A percentile compares a stretch with the other conserved stretches of the same genome.
Evolutionary conservation across 2,329 filamentous ascomycete genomes (phyloP).

Genomic region (Diaporthe capsici): DNA sequence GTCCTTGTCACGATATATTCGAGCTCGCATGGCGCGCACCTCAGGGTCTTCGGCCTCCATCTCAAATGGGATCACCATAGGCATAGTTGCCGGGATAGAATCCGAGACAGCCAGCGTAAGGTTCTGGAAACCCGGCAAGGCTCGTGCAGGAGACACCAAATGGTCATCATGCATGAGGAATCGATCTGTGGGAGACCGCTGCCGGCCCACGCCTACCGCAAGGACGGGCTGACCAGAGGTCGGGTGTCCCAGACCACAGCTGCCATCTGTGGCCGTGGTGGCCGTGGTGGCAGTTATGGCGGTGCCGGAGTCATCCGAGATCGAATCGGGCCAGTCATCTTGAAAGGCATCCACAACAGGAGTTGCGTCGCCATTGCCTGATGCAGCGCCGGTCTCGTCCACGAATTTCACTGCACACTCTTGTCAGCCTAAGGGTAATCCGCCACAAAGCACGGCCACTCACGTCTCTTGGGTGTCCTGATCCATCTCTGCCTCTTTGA

Average conservation of each 20-base stretch:
- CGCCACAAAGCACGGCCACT: conserved; percentile 36
- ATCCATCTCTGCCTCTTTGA: conserved; percentile 52
- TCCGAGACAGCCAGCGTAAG: conserved; percentile 32
- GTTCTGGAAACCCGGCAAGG: conserved; percentile 34
- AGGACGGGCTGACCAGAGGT: conserved; percentile 31
- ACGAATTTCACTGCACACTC: conserved; percentile 47
- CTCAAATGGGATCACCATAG: conserved; percentile 31
- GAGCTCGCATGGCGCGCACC: conserved; percentile 36
- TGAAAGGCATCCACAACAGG: conserved; percentile 26
- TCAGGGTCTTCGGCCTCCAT: conserved; percentile 36
- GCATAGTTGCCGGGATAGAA: conserved; percentile 25
- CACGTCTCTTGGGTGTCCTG: conserved; percentile 48
- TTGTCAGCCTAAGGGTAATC: conserved; percentile 14
- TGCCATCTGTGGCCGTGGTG: conserved; percentile 26
- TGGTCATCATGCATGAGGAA: conserved; percentile 48
- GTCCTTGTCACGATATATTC: conserved; percentile 45
- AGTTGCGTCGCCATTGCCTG: conserved; percentile 35
- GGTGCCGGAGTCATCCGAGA: conserved; percentile 37
- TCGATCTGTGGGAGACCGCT: conserved; percentile 48
- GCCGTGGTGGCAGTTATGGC: conserved; percentile 29
- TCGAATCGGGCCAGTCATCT: conserved; percentile 41
- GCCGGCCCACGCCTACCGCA: not conserved
- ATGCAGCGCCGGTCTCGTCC: conserved; percentile 44
- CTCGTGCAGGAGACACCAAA: conserved; percentile 25
- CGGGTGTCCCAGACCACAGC: conserved; percentile 24